phyloP scores from a whole-genome alignment of 352 stramenopile genomes.

The Globisporangium middletonii region DNA sequence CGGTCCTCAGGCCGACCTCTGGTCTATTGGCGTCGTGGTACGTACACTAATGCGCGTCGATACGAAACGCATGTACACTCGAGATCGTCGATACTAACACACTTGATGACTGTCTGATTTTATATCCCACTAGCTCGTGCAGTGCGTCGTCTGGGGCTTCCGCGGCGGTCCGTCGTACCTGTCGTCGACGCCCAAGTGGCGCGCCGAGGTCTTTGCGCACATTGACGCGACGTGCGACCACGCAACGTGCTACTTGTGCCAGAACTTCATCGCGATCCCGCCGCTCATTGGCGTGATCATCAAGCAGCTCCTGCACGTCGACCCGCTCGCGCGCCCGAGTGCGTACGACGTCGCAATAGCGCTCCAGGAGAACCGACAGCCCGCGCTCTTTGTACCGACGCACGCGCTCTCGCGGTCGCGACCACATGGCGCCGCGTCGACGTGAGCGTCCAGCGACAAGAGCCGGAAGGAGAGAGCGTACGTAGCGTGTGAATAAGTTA shows the following conservation, averaged over 20 bases:
- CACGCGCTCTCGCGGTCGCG: conserved; percentile 4
- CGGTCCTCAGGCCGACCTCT: conserved; percentile 69
- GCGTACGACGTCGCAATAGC: conserved; percentile 70
- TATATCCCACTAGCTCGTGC: conserved; percentile 41
- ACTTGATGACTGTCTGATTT: not conserved
- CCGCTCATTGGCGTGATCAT: conserved; percentile 69
- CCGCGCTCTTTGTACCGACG: conserved; percentile 41
- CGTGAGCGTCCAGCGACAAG: not conserved
- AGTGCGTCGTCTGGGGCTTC: conserved; percentile 80
- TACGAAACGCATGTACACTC: too few species aligned
- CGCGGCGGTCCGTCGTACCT: conserved; percentile 62
- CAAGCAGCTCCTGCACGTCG: conserved; percentile 69
- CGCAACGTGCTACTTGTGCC: conserved; percentile 56
- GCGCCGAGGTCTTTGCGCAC: conserved; percentile 67
- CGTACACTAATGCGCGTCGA: conserved; percentile 10
- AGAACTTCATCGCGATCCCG: conserved; percentile 79
- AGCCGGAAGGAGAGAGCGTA: not conserved
- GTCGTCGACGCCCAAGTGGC: conserved; percentile 50
- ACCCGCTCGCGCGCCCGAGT: conserved; percentile 56
- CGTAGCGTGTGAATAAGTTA: conserved; percentile 6
- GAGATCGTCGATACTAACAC: not conserved
- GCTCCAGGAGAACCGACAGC: conserved; percentile 55
- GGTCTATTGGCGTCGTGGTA: conserved; percentile 77
- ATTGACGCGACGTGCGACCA: conserved; percentile 59
- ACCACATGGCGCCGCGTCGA: not conserved